Base-by-base conservation (phyloP, 768 basidiomycete genomes). In the Termitomyces titanicus region DNA sequence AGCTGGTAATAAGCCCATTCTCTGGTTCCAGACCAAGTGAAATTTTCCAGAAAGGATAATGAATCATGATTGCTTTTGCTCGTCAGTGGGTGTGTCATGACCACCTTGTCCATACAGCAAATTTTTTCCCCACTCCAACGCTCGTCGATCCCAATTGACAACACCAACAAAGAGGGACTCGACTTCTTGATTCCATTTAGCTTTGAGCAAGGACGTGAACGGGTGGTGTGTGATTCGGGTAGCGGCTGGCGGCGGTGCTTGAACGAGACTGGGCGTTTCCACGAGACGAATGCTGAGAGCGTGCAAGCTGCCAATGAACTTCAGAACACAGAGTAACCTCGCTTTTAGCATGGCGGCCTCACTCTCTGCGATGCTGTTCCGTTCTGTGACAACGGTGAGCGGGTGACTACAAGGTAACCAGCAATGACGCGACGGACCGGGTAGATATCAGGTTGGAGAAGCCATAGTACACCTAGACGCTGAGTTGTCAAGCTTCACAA, bases 361-460 rank as follows among this genome's bases (percentile, higher is more conserved):
- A 86, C 86, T 87, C 83, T 72, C 59, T 70, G 31, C 71, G 72
- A 57, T 81, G 82, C 51, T 77, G 79, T 54, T 78, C 74, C 27
- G 82, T 86, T 62, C 84, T 87, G 54, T 34, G 47, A 15, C 47
- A 46, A 20, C 18, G 40, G 46, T 46, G 47, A 60, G 55, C 43
- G 37, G 24, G 17, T 44, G 40, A n/a, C 17, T n/a, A n/a, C 17
- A 27, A 45, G 17, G 17, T 37, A 17, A 24, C 47, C n/a, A 48
- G 34, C 18, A 24, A 47, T 29, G 24, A 22, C 25, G 43, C 54
- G 45, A 63, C 76, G 38, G 50, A 84, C 86, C 76, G 76, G 43
- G 79, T 78, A 47, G 80, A 77, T 46, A 88, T 84, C 67, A 86
- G 64, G 62, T 78, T 82, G 3, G 85, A 87, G 64, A 88, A 84